Percentiles rank a stretch among this genome's conserved stretches.
Evolutionary conservation across 805 yeast genomes (phyloP).

Genomic region (Teunomyces gatunensis): DNA sequence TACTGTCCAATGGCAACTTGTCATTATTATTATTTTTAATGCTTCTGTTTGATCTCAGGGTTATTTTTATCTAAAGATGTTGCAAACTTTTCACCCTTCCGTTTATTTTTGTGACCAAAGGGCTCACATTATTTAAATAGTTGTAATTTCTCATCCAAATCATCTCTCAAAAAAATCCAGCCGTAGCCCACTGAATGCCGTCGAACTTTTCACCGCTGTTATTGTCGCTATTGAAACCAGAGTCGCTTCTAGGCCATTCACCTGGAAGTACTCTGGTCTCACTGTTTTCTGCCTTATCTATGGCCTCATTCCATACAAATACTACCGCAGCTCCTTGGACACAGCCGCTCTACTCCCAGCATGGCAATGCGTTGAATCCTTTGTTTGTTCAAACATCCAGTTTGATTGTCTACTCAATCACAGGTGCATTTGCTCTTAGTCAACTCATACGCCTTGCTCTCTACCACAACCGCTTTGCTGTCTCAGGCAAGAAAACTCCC

Average conservation of each 20-base stretch:
- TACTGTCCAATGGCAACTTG: neutral
- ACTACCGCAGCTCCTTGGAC: slow-evolving; percentile 6
- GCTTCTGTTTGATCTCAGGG: neutral
- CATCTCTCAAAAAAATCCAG: neutral
- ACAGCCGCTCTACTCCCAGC: slow-evolving; percentile 19
- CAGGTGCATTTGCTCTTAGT: slow-evolving; percentile 13
- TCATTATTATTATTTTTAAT: neutral
- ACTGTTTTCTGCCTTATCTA: neutral
- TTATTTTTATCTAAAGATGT: too few relatives aligned
- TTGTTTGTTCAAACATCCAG: slow-evolving; percentile 17
- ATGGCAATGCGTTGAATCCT: slow-evolving; percentile 22
- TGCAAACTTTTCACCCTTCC: too few relatives aligned
- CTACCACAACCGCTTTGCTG: neutral
- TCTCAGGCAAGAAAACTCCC: slow-evolving; percentile 7
- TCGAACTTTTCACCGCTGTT: neutral
- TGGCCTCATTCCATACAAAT: neutral
- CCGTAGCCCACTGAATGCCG: neutral
- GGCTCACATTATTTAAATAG: neutral
- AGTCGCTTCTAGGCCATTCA: neutral
- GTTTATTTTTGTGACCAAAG: too few relatives aligned
- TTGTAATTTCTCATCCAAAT: neutral
- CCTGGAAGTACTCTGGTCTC: neutral
- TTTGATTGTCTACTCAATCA: slow-evolving; percentile 7
- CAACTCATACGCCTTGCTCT: slow-evolving; percentile 10
- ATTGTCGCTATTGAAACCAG: neutral